Evolutionary conservation across 129 eudicot species (phyloP).

Genomic region (Flaveria ramosissima): DNA sequence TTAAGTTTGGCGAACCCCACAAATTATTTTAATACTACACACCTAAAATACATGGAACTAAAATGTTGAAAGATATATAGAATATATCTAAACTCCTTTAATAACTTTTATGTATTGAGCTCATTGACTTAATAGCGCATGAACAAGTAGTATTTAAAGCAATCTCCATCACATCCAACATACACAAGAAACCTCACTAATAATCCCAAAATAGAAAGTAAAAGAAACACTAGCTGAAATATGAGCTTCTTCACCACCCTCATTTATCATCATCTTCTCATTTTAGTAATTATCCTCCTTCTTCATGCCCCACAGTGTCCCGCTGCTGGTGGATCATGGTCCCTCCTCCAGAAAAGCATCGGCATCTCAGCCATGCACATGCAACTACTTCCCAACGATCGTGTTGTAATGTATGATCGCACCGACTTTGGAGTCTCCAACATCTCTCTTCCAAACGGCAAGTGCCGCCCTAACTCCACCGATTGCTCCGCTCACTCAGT

Average conservation of each 20-base stretch:
- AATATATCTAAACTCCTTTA: background rate
- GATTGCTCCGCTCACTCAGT: constrained; percentile 89
- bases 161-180: background rate
- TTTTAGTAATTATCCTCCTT: background rate
- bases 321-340: constrained; percentile 54
- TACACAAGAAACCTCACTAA: constrained; percentile 10
- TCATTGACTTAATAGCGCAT: background rate
- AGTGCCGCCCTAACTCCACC: constrained; percentile 51
- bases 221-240: background rate
- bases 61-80: background rate
- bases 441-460: constrained; percentile 56
- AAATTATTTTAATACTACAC: background rate
- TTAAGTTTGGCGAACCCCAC: background rate
- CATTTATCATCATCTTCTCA: background rate
- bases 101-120: background rate
- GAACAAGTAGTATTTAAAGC: constrained; percentile 7
- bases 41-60: background rate
- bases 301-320: constrained; percentile 12
- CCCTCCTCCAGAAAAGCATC: constrained; percentile 42
- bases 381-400: constrained; percentile 69
- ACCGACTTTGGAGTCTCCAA: constrained; percentile 74
- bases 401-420: constrained; percentile 64
- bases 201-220: background rate
- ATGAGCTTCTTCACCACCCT: constrained; percentile 8
- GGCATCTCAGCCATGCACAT: constrained; percentile 87